These are phyloP conservation scores for Amaranthus tricolor DNA, from an alignment of 179 eudicot species.

Conservation along the genomic window DNA sequence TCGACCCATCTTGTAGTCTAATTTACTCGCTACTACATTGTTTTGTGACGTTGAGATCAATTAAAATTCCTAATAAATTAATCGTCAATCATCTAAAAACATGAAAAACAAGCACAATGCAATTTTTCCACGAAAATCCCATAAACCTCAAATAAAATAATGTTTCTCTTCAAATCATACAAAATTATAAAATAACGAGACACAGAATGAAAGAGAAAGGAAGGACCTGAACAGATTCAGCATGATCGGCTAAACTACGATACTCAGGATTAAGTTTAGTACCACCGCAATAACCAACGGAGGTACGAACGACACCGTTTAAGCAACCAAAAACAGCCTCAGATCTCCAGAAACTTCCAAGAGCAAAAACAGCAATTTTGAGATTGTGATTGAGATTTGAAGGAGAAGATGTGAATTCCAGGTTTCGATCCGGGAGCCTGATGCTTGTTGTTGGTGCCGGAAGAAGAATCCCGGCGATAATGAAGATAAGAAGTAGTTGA, in stretches of 20 bases:
- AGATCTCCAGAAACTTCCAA: constrained; percentile 98
- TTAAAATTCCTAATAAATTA: too few species aligned
- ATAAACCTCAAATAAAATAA: neutral
- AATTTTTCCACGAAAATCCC: neutral
- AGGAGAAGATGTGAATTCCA: constrained; percentile 22
- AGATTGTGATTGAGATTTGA: constrained; percentile 22
- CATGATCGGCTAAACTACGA: constrained; percentile 80
- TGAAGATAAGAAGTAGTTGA: neutral
- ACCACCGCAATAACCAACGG: constrained; percentile 90
- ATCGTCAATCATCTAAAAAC: neutral
- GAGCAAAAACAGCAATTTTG: constrained; percentile 72
- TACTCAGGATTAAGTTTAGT: constrained; percentile 76
- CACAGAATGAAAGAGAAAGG: neutral
- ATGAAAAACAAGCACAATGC: neutral
- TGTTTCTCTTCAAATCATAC: neutral
- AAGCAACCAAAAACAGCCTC: constrained; percentile 90
- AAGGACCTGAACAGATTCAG: constrained; percentile 76
- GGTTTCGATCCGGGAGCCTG: constrained; percentile 63
- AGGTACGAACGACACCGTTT: constrained; percentile 74
- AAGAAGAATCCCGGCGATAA: constrained; percentile 13
- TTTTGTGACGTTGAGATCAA: too few species aligned
- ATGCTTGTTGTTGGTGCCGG: constrained; percentile 36
- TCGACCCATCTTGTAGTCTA: too few species aligned
- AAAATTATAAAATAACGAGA: neutral
- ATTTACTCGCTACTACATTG: too few species aligned